Conservation (phyloP, 768 basidiomycete species). For the Amanita inopinata region DNA sequence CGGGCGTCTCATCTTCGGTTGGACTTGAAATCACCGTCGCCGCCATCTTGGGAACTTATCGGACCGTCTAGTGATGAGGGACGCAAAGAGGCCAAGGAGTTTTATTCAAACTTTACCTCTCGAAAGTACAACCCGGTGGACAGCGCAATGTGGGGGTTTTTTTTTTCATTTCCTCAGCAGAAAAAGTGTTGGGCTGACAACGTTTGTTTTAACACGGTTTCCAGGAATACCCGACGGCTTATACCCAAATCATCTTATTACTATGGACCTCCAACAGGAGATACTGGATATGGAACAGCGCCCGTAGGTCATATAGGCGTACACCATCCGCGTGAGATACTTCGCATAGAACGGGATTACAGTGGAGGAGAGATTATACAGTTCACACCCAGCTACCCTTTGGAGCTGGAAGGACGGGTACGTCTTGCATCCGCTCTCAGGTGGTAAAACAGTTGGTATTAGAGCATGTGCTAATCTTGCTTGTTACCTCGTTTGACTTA, state of each 20-base stretch:
- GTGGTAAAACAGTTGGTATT: background rate
- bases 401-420: conserved; percentile 91
- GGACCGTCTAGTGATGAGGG: conserved; percentile 38
- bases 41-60: conserved; percentile 60
- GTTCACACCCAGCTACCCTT: conserved; percentile 80
- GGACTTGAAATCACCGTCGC: conserved; percentile 40
- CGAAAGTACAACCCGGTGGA: conserved; percentile 35
- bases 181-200: conserved; percentile 10
- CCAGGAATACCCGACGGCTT: conserved; percentile 31
- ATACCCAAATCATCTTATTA: conserved; percentile 80
- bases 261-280: conserved; percentile 69
- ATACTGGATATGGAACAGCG: conserved; percentile 69
- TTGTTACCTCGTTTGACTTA: conserved; percentile 19
- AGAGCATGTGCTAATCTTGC: background rate
- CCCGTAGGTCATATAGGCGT: conserved; percentile 81
- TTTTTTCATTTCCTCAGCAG: conserved; percentile 1
- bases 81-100: conserved; percentile 23
- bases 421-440: conserved; percentile 19
- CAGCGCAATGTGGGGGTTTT: conserved; percentile 29
- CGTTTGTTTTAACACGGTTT: conserved; percentile 7
- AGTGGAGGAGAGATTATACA: conserved; percentile 82
- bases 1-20: conserved; percentile 38
- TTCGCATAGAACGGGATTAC: conserved; percentile 91
- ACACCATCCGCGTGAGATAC: conserved; percentile 86
- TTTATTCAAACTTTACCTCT: conserved; percentile 33